These are phyloP conservation scores for Russula dissimulans DNA, from an alignment of 768 basidiomycete species.

Conservation along the genomic window DNA sequence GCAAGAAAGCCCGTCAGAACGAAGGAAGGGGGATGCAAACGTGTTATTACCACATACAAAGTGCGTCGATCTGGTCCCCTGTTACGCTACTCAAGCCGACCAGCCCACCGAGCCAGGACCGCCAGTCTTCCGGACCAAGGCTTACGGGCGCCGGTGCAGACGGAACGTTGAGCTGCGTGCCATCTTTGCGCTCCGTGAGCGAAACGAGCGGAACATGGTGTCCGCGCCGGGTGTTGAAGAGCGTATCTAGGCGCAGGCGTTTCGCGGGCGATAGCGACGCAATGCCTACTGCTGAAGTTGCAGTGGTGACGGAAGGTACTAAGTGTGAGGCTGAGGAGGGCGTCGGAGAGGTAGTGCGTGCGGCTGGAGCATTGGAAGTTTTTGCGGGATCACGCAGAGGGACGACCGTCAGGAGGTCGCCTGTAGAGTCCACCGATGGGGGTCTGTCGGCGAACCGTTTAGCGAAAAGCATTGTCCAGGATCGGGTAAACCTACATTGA, in stretches of 20 bases:
- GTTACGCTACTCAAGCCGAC: constrained; percentile 35
- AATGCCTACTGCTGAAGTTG: background rate
- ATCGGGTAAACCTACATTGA: constrained; percentile 4
- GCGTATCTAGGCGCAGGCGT: constrained; percentile 42
- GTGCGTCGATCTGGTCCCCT: constrained; percentile 50
- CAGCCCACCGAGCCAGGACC: constrained; percentile 40
- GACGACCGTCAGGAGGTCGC: constrained; percentile 17
- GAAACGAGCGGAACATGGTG: constrained; percentile 46
- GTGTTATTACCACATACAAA: constrained; percentile 34
- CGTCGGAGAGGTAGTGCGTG: constrained; percentile 20
- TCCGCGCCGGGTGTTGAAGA: constrained; percentile 48
- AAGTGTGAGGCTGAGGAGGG: constrained; percentile 22
- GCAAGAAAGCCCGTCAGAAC: background rate
- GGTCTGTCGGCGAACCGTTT: constrained; percentile 21
- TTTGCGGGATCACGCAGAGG: constrained; percentile 2
- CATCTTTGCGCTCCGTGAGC: constrained; percentile 33
- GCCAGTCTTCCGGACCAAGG: constrained; percentile 42
- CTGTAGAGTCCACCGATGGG: constrained; percentile 24
- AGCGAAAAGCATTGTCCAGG: background rate
- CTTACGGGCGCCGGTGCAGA: constrained; percentile 54
- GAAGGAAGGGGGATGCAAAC: background rate
- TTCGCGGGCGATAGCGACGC: constrained; percentile 24
- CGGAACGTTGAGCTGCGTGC: constrained; percentile 28
- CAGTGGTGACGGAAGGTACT: background rate
- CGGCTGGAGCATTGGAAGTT: background rate